These are phyloP conservation scores for Heterobasidion parviporum DNA, from an alignment of 1,284 basidiomycete genomes.

Conservation along the genomic window DNA sequence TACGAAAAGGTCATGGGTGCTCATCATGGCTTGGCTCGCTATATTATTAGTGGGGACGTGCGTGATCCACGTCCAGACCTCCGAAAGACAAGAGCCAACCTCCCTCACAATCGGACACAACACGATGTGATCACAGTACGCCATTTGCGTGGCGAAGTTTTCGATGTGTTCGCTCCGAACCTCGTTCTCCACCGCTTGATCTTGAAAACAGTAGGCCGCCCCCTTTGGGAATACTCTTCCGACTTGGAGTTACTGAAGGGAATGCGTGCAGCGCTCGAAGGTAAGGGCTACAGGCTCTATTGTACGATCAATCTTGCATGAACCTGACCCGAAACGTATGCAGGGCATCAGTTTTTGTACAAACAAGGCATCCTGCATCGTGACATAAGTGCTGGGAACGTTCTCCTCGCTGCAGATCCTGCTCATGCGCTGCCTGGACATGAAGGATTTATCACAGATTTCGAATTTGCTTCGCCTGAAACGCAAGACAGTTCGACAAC, in stretches of 20 bases:
- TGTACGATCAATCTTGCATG: too few species aligned
- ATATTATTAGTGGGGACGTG: not conserved
- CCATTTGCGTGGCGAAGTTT: not conserved
- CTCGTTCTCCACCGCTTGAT: conserved; percentile 9
- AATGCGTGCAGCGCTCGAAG: not conserved
- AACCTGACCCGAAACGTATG: not conserved
- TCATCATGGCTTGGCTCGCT: not conserved
- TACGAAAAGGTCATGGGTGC: conserved; percentile 1
- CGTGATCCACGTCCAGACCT: not conserved
- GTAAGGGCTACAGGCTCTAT: not conserved
- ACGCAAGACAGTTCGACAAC: not conserved
- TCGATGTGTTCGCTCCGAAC: not conserved
- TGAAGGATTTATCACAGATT: conserved; percentile 9
- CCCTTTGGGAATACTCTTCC: conserved; percentile 8
- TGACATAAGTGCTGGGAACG: conserved; percentile 8
- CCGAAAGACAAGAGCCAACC: not conserved
- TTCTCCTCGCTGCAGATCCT: conserved; percentile 5
- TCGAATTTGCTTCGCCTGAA: conserved; percentile 5
- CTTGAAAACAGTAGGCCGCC: conserved; percentile 5
- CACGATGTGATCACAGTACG: not conserved
- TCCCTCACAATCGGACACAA: too few species aligned
- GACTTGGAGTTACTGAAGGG: conserved; percentile 5
- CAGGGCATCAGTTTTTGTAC: conserved; percentile 3
- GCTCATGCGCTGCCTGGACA: not conserved
- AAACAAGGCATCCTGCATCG: conserved; percentile 4